A percentile compares a stretch with the other conserved stretches of the same genome.
Evolutionary conservation across 371 early-diverging fungal genomes (phyloP).

Genomic region (Polyrhizophydium stewartii): DNA sequence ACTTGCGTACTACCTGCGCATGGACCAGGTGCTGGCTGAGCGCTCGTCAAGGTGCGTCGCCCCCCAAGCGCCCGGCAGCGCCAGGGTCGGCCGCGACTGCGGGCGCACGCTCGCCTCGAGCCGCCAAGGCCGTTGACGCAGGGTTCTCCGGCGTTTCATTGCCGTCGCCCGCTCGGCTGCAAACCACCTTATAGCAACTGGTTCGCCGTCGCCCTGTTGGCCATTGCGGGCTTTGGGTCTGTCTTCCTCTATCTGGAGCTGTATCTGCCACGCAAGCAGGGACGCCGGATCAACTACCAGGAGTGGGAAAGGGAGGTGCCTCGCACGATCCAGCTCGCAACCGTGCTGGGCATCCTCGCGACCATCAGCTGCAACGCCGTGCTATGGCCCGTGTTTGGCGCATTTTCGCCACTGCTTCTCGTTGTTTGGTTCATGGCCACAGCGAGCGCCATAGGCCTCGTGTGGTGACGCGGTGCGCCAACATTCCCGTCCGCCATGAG

Average conservation of each 20-base stretch:
- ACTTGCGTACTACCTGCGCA: background rate
- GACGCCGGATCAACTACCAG: background rate
- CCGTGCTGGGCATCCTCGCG: background rate
- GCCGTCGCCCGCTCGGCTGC: too few species aligned
- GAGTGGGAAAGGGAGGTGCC: background rate
- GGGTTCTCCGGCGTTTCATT: too few species aligned
- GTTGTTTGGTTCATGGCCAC: conserved; percentile 1
- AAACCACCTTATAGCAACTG: too few species aligned
- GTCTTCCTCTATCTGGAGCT: conserved; percentile 1
- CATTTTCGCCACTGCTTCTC: background rate
- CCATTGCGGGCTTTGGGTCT: background rate
- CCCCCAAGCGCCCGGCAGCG: background rate
- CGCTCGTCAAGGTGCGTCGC: too few species aligned
- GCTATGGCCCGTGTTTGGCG: background rate
- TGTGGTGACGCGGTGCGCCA: too few species aligned
- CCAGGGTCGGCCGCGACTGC: too few species aligned
- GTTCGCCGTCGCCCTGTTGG: background rate
- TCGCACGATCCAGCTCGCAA: background rate
- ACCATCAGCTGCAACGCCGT: background rate
- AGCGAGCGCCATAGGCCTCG: too few species aligned
- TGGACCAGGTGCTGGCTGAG: too few species aligned
- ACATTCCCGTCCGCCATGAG: too few species aligned
- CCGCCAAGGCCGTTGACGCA: too few species aligned
- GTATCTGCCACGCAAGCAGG: conserved; percentile 2
- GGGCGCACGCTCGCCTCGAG: too few species aligned